Evolutionary conservation across 2,329 filamentous ascomycete species (phyloP), one percentile per base, ranked within the genome.

Genomic region (Colletotrichum noveboracense): DNA sequence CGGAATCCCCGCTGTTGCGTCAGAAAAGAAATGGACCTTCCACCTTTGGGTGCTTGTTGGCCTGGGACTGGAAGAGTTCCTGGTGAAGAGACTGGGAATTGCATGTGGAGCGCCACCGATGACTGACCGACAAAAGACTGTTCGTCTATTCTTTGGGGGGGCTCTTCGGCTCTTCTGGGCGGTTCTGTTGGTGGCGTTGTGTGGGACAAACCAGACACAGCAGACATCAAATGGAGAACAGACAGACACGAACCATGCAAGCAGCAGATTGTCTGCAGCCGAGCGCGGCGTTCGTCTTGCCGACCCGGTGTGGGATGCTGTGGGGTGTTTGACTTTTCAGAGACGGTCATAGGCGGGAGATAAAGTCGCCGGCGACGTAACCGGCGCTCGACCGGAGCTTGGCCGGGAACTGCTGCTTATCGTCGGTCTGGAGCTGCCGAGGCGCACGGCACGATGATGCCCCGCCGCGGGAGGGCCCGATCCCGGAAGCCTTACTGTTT

Each of bases 1-100:
- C 73, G 26, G 70, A 67, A 68, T 68, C 73, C 70, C 73, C 73
- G 73, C 73, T 75, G 60, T 73, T 65, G 52, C 70, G 70, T 55
- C 73, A 75, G 70, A 34, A 64, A 75, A 60, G 16, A 62, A 65
- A 68, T 68, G 56, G 73, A 67, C 70, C 73, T 64, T 64, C 73
- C 56, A 24, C 43, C 64, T 73, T 68, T 28, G 61, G 61, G 7
- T 32, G 26, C 18, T 38, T 8, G 28, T 36, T 13, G 14, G 58
- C 58, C 32, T 62, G 30, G 58, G 30, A 34, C 58, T 36, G 30
- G 30, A 10, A 62, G 58, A 43, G 16, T 34, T n/a, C 14, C 32
- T 52, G 43, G n/a, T 52, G 43, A 52, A 21, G n/a, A 52, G 43
- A 13, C 43, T 24, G 4, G 48, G 13, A 34, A 36, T 26, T 43